phyloP scores from a whole-genome alignment of 176 grass and related monocot species.

The Leersia perrieri region DNA sequence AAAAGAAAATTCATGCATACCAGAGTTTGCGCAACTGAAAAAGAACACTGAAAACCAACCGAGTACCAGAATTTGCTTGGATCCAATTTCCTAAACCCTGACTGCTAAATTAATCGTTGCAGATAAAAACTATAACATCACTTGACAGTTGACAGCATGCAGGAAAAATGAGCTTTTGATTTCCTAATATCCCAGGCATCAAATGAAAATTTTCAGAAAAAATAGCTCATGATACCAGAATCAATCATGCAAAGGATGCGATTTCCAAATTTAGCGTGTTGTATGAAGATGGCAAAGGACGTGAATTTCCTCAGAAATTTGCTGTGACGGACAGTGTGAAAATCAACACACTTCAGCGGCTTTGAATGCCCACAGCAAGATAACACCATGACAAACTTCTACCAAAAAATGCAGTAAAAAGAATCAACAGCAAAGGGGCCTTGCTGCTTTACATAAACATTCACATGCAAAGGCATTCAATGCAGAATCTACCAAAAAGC shows the following conservation, averaged over 20 bases:
- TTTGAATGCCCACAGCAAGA: neutral
- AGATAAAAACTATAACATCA: neutral
- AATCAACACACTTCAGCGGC: neutral
- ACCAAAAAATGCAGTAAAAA: constrained; percentile 7
- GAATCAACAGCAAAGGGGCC: neutral
- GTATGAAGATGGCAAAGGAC: too few species aligned
- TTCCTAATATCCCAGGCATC: neutral
- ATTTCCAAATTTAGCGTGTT: constrained; percentile 8
- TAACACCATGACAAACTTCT: neutral
- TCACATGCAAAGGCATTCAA: neutral
- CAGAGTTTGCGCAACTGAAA: neutral
- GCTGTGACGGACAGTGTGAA: neutral
- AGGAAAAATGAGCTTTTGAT: neutral
- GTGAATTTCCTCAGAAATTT: constrained; percentile 9
- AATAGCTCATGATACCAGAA: neutral
- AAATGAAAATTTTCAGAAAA: neutral
- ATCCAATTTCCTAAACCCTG: neutral
- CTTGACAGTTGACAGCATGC: neutral
- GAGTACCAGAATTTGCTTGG: neutral
- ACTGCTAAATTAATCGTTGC: neutral
- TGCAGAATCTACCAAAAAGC: neutral
- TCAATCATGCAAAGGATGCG: neutral
- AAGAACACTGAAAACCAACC: neutral
- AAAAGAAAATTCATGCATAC: neutral
- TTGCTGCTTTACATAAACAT: neutral